Percentiles rank a stretch among this genome's conserved stretches.
These are phyloP conservation scores for Malus hybrid DNA, from an alignment of 331 rosid genomes.

Conservation along the genomic window DNA sequence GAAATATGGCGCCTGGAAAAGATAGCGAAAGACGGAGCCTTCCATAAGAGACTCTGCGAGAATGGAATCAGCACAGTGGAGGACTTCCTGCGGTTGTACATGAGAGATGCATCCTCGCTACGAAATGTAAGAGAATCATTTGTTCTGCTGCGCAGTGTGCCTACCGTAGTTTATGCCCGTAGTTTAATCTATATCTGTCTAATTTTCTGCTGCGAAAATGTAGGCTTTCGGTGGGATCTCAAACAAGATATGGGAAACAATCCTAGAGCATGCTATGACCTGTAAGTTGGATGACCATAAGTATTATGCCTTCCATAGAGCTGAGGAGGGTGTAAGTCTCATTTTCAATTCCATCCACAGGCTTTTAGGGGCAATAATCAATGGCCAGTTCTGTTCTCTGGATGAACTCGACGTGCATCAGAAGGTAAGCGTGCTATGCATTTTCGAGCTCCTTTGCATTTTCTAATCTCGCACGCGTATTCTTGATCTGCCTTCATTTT, in stretches of 20 bases:
- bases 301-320: background rate
- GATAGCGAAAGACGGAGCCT: slow-evolving; percentile 50
- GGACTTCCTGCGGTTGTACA: slow-evolving; percentile 41
- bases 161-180: background rate
- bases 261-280: slow-evolving; percentile 41
- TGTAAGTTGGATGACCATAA: slow-evolving; percentile 25
- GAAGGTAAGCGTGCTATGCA: background rate
- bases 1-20: slow-evolving; percentile 62
- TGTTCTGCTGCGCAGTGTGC: background rate
- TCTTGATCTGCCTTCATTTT: background rate
- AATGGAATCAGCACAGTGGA: slow-evolving; percentile 30
- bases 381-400: background rate
- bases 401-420: slow-evolving; percentile 9
- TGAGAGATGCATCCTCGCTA: slow-evolving; percentile 24
- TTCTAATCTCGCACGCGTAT: background rate
- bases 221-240: slow-evolving; percentile 39
- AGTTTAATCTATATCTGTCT: background rate
- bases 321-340: background rate
- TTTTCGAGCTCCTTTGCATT: background rate
- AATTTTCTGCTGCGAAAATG: slow-evolving; percentile 9
- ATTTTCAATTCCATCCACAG: background rate
- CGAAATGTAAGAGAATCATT: slow-evolving; percentile 32
- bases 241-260: slow-evolving; percentile 27
- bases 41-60: slow-evolving; percentile 20
- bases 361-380: slow-evolving; percentile 4